Evolutionary conservation across 306 rosid species (phyloP), one percentile per base, ranked within the genome.

Genomic region (Prunus kanzakura): DNA sequence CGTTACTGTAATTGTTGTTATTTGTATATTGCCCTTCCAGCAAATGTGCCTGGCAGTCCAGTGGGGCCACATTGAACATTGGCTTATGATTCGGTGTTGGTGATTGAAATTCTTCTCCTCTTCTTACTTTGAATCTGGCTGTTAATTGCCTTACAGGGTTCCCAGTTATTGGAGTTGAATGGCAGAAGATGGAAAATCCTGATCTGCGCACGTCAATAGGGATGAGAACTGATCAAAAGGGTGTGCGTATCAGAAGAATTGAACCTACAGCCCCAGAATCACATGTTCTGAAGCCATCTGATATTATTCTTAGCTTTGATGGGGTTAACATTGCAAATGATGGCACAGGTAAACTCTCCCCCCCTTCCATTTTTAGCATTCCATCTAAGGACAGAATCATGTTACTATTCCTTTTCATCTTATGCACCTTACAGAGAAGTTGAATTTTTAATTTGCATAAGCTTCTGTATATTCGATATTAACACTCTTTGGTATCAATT

Each of bases 161-260:
- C 81, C 97, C 96, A 65, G 76, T 87, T 71, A 91, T 92, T 71
- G 91, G 91, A 64, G 84, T 92, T 73, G 96, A 92, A 84, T 92
- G 97, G 97, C 97, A 92, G 86, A 92, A 89, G 87, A 89, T 90
- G 93, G 96, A 90, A 87, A 92, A 92, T 87, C 97, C 96, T 35
- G 96, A 92, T 81, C 82, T 92, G 69, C 84, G 97, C 71, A 77
- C 45, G 64, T 78, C 88, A 76, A 81, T 78, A 79, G 93, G 96
- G 82, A 87, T 92, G 97, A 82, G 30, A 75, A 71, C 87, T 63
- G 87, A 89, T 81, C 93, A 88, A 81, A 92, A 92, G 83, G 97
- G 97, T 78, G 97, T 92, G 45, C 93, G 97, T 6, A 87, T 89
- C 13, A 88, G 89, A 92, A 85, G 96, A 88, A 82, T 92, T 45